Evolutionary conservation across 768 basidiomycete species (phyloP).

Genomic region (Russula griseocarnosa): DNA sequence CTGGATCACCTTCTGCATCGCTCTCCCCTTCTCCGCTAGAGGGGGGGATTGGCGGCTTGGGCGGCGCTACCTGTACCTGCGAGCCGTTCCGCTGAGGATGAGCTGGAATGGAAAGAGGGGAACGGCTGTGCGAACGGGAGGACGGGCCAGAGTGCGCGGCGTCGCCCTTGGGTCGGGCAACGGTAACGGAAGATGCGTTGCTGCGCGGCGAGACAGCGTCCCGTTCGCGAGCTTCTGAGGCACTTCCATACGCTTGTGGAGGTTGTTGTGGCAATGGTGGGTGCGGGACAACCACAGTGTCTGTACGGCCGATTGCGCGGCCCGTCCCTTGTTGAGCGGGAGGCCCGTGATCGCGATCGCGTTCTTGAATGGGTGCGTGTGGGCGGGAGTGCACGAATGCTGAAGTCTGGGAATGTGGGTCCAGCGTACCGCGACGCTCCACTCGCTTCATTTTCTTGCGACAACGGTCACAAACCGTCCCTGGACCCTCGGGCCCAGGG

Average conservation of each 20-base stretch:
- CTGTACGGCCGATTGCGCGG: slow-evolving; percentile 23
- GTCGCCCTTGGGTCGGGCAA: slow-evolving; percentile 27
- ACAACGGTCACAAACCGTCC: slow-evolving; percentile 77
- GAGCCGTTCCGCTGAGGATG: slow-evolving; percentile 21
- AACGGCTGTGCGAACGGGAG: slow-evolving; percentile 23
- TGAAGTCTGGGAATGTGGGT: slow-evolving; percentile 34
- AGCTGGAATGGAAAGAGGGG: slow-evolving; percentile 14
- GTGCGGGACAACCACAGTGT: slow-evolving; percentile 24
- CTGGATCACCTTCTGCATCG: slow-evolving; percentile 38
- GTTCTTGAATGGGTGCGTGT: slow-evolving; percentile 18
- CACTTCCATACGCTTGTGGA: slow-evolving; percentile 11
- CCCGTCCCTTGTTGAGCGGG: slow-evolving; percentile 11
- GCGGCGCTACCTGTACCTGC: slow-evolving; percentile 14
- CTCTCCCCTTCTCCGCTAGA: slow-evolving; percentile 37
- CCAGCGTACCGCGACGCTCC: slow-evolving; percentile 62
- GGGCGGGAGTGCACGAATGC: slow-evolving; percentile 17
- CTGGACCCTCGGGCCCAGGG: slow-evolving; percentile 72
- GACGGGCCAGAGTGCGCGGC: slow-evolving; percentile 31
- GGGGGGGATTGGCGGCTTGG: slow-evolving; percentile 9
- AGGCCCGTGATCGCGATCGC: slow-evolving; percentile 14
- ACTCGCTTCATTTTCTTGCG: slow-evolving; percentile 81
- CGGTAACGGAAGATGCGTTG: slow-evolving; percentile 29
- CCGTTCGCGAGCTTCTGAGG: slow-evolving; percentile 19
- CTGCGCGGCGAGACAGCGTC: slow-evolving; percentile 39
- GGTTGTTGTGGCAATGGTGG: slow-evolving; percentile 12